Percentiles rank a stretch among this genome's conserved stretches.
These are phyloP conservation scores for Candida frijolesensis DNA, from an alignment of 1,139 yeast species.

Conservation along the genomic window DNA sequence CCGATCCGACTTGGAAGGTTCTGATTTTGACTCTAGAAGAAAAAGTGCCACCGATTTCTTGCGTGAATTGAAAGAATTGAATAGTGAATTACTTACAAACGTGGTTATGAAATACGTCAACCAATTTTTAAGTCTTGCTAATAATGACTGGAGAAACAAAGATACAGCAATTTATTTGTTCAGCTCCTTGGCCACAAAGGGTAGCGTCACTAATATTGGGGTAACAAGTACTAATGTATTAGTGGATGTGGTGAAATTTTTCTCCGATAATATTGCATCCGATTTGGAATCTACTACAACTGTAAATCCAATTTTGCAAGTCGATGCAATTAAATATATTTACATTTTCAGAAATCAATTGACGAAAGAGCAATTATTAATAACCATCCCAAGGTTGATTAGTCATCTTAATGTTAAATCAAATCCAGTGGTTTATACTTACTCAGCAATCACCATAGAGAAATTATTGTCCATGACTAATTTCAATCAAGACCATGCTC, in stretches of 20 bases:
- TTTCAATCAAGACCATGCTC: conserved; percentile 46
- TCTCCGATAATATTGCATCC: conserved; percentile 75
- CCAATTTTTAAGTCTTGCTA: conserved; percentile 58
- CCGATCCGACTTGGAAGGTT: conserved; percentile 91
- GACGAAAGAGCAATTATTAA: conserved; percentile 77
- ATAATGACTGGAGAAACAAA: conserved; percentile 74
- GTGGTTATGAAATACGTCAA: conserved; percentile 79
- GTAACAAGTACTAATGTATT: conserved; percentile 84
- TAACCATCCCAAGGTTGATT: conserved; percentile 80
- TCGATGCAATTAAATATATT: conserved; percentile 91
- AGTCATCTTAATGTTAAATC: conserved; percentile 55
- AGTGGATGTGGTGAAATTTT: conserved; percentile 86
- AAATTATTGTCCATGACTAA: conserved; percentile 79
- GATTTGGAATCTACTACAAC: conserved; percentile 60
- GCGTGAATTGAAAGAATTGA: conserved; percentile 80
- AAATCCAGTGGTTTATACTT: conserved; percentile 88
- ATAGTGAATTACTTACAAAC: conserved; percentile 72
- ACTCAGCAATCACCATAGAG: conserved; percentile 91
- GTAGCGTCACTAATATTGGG: conserved; percentile 81
- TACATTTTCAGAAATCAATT: conserved; percentile 90
- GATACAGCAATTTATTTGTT: conserved; percentile 87
- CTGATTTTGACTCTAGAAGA: conserved; percentile 90
- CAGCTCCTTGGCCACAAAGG: conserved; percentile 89
- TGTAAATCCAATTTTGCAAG: conserved; percentile 73
- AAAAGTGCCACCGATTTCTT: conserved; percentile 89